Base-by-base conservation (phyloP, 352 stramenopile genomes). In the Salisapilia sapeloensis region DNA sequence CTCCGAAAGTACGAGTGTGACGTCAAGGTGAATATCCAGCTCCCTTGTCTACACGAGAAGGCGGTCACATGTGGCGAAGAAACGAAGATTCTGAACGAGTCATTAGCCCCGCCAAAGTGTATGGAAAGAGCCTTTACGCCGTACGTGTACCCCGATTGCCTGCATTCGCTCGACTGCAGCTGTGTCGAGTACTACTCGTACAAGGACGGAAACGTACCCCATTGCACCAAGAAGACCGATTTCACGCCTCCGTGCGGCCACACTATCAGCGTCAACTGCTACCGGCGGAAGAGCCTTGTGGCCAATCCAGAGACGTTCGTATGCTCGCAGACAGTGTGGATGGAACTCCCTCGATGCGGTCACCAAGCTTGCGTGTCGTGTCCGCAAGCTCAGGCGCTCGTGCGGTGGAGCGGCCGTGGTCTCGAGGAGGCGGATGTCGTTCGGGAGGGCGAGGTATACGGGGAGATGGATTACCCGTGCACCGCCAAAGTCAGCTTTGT, bases 241-340 rank as follows among this genome's bases (percentile, higher is more conserved):
- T 84, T 75, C 25, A 51, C 52, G 4, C 70, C 76, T 4, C 24
- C 38, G 5, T 92, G 76, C 33, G 54, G 66, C n/a, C 76, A 92
- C 42, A 47, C 40, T 1, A 52, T 75, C 9, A 45, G 37, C 4
- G 29, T 87, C 19, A 58, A 60, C 25, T 92, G 76, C 26, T 72
- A 86, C 15, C 34, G 56, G 11, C 57, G 60, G 0, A 67, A 50
- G 11, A 46, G 46, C 11, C 59, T 70, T 30, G 24, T 40, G 1
- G 42, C 3, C 6, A 39, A 40, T 16, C 31, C 39, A 16, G 47
- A 34, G 25, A 38, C 12, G 15, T 82, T 75, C 49, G 26, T 65
- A 3, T 77, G 64, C 44, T 51, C 63, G 29, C 34, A 85, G 22
- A 70, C 56, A 12, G 48, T 86, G 7, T 51, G 41, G 12, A 23